Evolutionary conservation across 2,329 filamentous ascomycete species (phyloP).

Genomic region (Pseudogymnoascus sp.): DNA sequence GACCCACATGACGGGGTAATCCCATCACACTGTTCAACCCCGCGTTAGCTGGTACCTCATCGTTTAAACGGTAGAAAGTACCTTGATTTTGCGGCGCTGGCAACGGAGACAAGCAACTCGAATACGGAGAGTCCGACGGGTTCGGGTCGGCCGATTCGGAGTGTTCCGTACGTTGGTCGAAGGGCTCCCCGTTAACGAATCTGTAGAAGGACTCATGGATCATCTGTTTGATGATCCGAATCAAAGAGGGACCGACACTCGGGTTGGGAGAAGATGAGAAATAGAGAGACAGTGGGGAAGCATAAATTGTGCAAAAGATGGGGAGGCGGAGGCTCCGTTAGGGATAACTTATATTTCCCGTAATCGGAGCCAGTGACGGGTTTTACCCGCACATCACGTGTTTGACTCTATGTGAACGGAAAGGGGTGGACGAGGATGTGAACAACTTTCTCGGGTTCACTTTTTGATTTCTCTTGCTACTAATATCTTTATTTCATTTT

Average conservation of each 20-base stretch:
- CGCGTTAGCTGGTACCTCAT: background rate
- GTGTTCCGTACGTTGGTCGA: background rate
- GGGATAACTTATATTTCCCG: background rate
- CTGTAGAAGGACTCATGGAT: background rate
- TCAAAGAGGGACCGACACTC: background rate
- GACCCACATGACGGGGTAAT: slow-evolving; percentile 34
- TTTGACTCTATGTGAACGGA: background rate
- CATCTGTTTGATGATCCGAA: background rate
- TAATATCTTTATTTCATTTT: background rate
- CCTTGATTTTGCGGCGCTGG: slow-evolving; percentile 42
- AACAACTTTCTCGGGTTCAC: background rate
- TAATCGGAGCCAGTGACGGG: background rate
- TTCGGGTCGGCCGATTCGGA: background rate
- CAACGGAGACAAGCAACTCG: slow-evolving; percentile 27
- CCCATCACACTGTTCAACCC: slow-evolving; percentile 35
- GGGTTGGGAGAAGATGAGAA: background rate
- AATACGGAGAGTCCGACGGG: slow-evolving; percentile 9
- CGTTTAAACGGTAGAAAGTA: slow-evolving; percentile 18
- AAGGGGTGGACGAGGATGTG: background rate
- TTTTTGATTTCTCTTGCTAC: background rate
- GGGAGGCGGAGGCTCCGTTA: background rate
- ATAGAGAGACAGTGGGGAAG: background rate
- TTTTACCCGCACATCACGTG: background rate
- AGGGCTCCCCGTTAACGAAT: background rate
- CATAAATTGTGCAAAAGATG: background rate